Evolutionary conservation across 257 asterid species (phyloP).

Genomic region (Nicotiana sylvestris): DNA sequence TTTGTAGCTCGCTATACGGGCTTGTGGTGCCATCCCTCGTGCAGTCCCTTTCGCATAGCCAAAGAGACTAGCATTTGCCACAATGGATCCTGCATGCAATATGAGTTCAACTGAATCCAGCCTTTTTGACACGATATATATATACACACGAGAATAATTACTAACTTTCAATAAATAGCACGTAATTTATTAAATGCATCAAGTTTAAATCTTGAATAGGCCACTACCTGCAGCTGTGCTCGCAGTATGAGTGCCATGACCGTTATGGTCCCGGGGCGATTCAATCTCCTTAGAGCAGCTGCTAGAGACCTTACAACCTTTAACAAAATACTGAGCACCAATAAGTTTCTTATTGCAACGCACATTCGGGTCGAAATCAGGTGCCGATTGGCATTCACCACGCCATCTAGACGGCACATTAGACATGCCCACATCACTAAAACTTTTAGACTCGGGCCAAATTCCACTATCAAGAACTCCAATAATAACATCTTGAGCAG

Average conservation of each 20-base stretch:
- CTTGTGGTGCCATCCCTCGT: conserved; percentile 41
- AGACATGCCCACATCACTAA: conserved; percentile 23
- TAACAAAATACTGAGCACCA: conserved; percentile 35
- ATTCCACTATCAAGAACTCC: conserved; percentile 47
- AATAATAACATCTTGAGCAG: conserved; percentile 38
- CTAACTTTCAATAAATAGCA: neutral
- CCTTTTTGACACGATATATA: neutral
- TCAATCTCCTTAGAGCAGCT: conserved; percentile 15
- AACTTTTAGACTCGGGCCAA: conserved; percentile 49
- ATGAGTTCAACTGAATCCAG: neutral
- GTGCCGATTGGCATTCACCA: conserved; percentile 28
- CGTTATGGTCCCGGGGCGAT: conserved; percentile 42
- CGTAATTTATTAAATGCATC: neutral
- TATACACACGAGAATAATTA: neutral
- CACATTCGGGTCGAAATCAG: conserved; percentile 30
- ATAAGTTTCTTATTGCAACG: conserved; percentile 43
- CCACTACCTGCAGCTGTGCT: conserved; percentile 37
- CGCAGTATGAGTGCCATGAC: conserved; percentile 51
- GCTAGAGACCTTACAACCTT: conserved; percentile 19
- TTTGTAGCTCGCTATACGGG: conserved; percentile 43
- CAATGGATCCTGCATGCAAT: conserved; percentile 24
- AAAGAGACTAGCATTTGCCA: conserved; percentile 37
- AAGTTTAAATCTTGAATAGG: neutral
- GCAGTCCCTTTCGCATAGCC: conserved; percentile 47
- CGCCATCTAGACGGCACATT: conserved; percentile 37